Percentiles rank a stretch among this genome's conserved stretches.
Conservation (phyloP, 1,139 yeast species). For the Torulaspora pretoriensis region DNA sequence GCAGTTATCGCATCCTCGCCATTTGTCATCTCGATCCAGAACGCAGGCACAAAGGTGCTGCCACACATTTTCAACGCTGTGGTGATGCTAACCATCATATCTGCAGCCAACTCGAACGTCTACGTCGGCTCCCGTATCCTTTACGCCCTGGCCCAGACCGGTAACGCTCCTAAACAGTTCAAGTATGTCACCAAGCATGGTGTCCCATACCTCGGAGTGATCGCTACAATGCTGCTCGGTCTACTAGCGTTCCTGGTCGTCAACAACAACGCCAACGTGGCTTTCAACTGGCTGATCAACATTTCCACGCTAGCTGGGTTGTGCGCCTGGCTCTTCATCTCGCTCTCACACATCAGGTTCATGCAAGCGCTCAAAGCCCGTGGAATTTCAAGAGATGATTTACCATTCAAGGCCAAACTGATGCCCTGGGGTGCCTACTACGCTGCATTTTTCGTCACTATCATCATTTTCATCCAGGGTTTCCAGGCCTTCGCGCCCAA, state of each 20-base stretch:
- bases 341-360: constrained; percentile 61
- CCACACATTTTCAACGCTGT: constrained; percentile 77
- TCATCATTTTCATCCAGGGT: constrained; percentile 63
- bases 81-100: constrained; percentile 60
- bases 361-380: constrained; percentile 54
- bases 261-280: constrained; percentile 56
- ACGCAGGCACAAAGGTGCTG: constrained; percentile 65
- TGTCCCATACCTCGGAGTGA: constrained; percentile 61
- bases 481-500: constrained; percentile 50
- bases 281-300: constrained; percentile 82
- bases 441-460: constrained; percentile 46
- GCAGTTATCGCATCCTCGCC: constrained; percentile 68
- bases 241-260: constrained; percentile 65
- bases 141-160: constrained; percentile 62
- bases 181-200: constrained; percentile 53
- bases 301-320: constrained; percentile 75
- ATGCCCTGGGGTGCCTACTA: constrained; percentile 65
- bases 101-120: constrained; percentile 78
- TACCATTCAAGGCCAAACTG: constrained; percentile 62
- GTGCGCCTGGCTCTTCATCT: constrained; percentile 68
- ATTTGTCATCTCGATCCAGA: constrained; percentile 59
- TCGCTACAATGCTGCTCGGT: constrained; percentile 57
- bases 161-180: constrained; percentile 62
- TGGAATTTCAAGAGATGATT: constrained; percentile 57
- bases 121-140: constrained; percentile 75